A percentile compares a stretch with the other conserved stretches of the same genome.
Conservation (phyloP, 2,329 filamentous ascomycete genomes). For the Talaromyces sp. region DNA sequence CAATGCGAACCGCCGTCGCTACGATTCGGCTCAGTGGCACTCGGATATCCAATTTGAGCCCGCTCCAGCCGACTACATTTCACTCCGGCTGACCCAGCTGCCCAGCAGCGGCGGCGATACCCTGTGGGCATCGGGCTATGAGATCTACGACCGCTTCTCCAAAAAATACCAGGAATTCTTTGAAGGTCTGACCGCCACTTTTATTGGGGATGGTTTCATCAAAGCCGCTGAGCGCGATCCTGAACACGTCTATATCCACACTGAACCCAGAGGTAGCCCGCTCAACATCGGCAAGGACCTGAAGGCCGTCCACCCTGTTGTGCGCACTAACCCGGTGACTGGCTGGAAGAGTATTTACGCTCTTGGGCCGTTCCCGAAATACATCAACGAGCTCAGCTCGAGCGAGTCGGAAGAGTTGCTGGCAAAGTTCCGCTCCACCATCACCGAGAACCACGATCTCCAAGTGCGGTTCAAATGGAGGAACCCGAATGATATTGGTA, state of each 20-base stretch:
- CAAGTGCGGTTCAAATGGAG: constrained; percentile 5
- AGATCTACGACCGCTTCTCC: constrained; percentile 61
- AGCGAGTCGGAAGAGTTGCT: constrained; percentile 26
- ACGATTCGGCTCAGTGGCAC: constrained; percentile 47
- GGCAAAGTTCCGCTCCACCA: neutral
- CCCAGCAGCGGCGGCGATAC: constrained; percentile 57
- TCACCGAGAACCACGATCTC: constrained; percentile 7
- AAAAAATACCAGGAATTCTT: constrained; percentile 53
- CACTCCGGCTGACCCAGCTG: constrained; percentile 53
- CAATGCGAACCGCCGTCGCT: constrained; percentile 37
- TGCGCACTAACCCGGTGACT: constrained; percentile 59
- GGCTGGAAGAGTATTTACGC: constrained; percentile 56
- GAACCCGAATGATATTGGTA: constrained; percentile 9
- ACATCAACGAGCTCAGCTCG: constrained; percentile 41
- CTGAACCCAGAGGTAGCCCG: constrained; percentile 23
- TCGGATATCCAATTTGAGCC: constrained; percentile 63
- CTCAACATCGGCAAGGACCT: constrained; percentile 51
- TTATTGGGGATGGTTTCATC: constrained; percentile 15
- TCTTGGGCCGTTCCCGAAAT: constrained; percentile 35
- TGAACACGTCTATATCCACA: neutral
- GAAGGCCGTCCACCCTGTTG: constrained; percentile 49
- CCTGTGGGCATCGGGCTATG: constrained; percentile 63
- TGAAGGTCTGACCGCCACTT: constrained; percentile 47
- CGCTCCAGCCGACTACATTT: constrained; percentile 58
- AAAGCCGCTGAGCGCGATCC: constrained; percentile 1